phyloP scores from a whole-genome alignment of 345 rosid species.

The Melaleuca quinquenervia region DNA sequence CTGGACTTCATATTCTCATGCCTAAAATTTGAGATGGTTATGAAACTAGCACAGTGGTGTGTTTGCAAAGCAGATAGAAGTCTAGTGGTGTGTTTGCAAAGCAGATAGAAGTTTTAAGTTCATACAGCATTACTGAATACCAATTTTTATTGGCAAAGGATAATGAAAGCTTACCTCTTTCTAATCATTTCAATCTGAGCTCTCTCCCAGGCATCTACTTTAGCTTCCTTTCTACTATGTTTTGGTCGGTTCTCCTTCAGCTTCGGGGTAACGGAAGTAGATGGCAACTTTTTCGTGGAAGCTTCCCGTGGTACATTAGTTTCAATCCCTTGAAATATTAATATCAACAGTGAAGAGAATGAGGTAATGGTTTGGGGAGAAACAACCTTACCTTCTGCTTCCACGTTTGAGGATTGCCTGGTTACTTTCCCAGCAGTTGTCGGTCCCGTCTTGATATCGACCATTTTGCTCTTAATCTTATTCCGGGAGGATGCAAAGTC shows the following conservation, averaged over 20 bases:
- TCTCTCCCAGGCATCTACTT: constrained; percentile 65
- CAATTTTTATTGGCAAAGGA: not conserved
- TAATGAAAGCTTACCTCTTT: constrained; percentile 19
- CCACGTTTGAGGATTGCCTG: constrained; percentile 7
- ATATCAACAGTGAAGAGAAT: not conserved
- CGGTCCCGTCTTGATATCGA: not conserved
- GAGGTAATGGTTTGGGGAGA: not conserved
- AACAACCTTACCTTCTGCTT: constrained; percentile 10
- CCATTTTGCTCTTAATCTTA: constrained; percentile 5
- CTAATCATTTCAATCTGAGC: constrained; percentile 34
- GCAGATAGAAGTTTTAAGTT: not conserved
- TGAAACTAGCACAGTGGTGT: not conserved
- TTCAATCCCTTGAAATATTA: not conserved
- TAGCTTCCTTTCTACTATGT: constrained; percentile 11
- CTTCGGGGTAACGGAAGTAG: not conserved
- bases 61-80: not conserved
- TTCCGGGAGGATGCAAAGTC: constrained; percentile 19
- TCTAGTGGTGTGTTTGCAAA: not conserved
- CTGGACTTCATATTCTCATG: constrained; percentile 44
- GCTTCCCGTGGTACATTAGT: constrained; percentile 17
- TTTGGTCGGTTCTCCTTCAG: constrained; percentile 3
- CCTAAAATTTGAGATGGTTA: constrained; percentile 24
- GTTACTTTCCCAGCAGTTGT: not conserved
- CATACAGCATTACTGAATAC: not conserved
- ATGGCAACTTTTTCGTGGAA: constrained; percentile 3